phyloP scores from a whole-genome alignment of 257 asterid species.

The Salvia hispanica region DNA sequence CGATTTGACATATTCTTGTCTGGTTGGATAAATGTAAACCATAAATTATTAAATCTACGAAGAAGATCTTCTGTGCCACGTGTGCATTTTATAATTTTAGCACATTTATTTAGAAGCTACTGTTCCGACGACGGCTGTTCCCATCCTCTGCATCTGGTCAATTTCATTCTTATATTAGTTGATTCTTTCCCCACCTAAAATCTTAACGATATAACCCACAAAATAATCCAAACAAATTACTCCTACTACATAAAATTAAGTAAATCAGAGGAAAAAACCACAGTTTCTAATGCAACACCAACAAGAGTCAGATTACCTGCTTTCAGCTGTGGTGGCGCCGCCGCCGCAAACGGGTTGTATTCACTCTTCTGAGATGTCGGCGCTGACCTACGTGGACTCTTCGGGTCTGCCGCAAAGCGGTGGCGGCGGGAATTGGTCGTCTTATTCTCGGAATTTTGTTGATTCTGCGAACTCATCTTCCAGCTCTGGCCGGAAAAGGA shows the following conservation, averaged over 20 bases:
- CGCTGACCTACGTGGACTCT: slow-evolving; percentile 58
- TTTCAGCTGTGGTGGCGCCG: slow-evolving; percentile 38
- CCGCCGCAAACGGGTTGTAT: slow-evolving; percentile 34
- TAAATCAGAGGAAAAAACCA: neutral
- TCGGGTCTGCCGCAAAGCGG: slow-evolving; percentile 40
- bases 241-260: neutral
- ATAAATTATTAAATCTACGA: neutral
- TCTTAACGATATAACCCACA: neutral
- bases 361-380: slow-evolving; percentile 56
- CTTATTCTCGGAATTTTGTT: slow-evolving; percentile 14
- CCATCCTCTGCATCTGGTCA: slow-evolving; percentile 23
- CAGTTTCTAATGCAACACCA: slow-evolving; percentile 36
- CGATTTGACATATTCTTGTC: neutral
- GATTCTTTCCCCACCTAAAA: neutral
- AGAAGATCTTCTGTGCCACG: slow-evolving; percentile 1
- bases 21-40: neutral
- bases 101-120: neutral
- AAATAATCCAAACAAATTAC: neutral
- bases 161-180: slow-evolving; percentile 12
- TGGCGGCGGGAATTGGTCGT: too few relatives aligned
- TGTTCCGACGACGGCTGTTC: slow-evolving; percentile 28
- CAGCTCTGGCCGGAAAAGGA: slow-evolving; percentile 64
- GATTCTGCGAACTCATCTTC: slow-evolving; percentile 53
- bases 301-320: slow-evolving; percentile 34
- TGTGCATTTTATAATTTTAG: neutral